Evolutionary conservation across 2,329 filamentous ascomycete genomes (phyloP).

Genomic region (Xylaria sp.): DNA sequence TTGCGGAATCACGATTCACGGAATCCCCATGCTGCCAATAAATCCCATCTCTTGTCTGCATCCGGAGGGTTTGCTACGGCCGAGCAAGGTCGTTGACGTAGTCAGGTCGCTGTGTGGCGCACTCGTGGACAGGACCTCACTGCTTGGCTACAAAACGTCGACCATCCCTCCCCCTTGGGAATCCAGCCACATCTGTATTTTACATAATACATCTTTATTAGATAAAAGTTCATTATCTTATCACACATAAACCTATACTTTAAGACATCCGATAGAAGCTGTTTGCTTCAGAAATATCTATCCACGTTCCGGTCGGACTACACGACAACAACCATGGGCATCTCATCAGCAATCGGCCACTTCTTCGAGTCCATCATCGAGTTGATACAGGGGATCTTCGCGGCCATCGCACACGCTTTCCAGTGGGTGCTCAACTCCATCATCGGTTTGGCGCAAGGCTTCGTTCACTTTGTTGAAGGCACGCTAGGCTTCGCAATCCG

Average conservation of each 20-base stretch:
- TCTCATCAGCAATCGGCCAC: conserved; percentile 36
- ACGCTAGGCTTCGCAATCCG: conserved; percentile 38
- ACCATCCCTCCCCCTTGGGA: too few species aligned
- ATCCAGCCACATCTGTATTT: too few species aligned
- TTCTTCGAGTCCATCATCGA: conserved; percentile 30
- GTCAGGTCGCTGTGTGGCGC: conserved; percentile 3
- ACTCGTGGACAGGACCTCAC: neutral
- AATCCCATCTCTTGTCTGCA: conserved; percentile 17
- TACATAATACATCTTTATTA: too few species aligned
- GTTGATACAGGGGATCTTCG: conserved; percentile 28
- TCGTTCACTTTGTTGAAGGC: conserved; percentile 35
- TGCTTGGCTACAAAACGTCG: too few species aligned
- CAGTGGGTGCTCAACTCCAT: conserved; percentile 27
- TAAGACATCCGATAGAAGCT: neutral
- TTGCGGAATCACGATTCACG: conserved; percentile 7
- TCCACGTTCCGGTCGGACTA: neutral
- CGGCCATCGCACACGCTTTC: conserved; percentile 28
- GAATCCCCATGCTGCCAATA: neutral
- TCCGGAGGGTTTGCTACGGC: conserved; percentile 1
- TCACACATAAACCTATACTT: too few species aligned
- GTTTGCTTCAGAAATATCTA: neutral
- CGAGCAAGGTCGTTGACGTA: conserved; percentile 16
- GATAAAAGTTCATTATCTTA: too few species aligned
- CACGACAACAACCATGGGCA: conserved; percentile 29
- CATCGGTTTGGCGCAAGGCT: conserved; percentile 26